Percentiles rank a stretch among this genome's conserved stretches.
phyloP scores from a whole-genome alignment of 78 protist genomes.

The Dictyostelium intermedium region DNA sequence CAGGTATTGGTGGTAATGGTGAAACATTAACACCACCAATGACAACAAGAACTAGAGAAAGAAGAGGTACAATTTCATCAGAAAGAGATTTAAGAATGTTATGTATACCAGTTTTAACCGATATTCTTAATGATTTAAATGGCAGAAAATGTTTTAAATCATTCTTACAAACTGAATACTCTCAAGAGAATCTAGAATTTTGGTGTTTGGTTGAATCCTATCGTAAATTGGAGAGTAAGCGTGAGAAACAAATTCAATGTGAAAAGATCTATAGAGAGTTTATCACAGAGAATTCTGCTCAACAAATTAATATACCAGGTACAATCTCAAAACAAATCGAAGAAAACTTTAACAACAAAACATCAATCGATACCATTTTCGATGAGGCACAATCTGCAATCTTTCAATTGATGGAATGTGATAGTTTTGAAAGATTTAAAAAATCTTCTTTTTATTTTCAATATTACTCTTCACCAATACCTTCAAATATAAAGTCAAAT shows the following conservation, averaged over 20 bases:
- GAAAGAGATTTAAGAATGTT: conserved; percentile 46
- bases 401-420: conserved; percentile 58
- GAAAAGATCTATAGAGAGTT: conserved; percentile 11
- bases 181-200: conserved; percentile 49
- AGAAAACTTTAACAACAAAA: not conserved
- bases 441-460: conserved; percentile 10
- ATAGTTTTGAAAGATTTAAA: conserved; percentile 72
- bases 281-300: conserved; percentile 1
- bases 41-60: not conserved
- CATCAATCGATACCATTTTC: conserved; percentile 1
- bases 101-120: not conserved
- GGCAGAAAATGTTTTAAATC: conserved; percentile 21
- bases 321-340: conserved; percentile 7
- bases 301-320: conserved; percentile 55
- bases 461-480: not conserved
- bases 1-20: not conserved
- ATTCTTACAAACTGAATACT: conserved; percentile 52
- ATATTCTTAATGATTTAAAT: conserved; percentile 1
- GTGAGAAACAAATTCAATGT: not conserved
- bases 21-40: not conserved
- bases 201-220: conserved; percentile 31
- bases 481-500: conserved; percentile 1
- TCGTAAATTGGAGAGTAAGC: not conserved
- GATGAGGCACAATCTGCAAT: conserved; percentile 40
- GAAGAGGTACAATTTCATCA: conserved; percentile 50